Conservation (phyloP, 208 protist genomes). For the Crithidia sp. region DNA sequence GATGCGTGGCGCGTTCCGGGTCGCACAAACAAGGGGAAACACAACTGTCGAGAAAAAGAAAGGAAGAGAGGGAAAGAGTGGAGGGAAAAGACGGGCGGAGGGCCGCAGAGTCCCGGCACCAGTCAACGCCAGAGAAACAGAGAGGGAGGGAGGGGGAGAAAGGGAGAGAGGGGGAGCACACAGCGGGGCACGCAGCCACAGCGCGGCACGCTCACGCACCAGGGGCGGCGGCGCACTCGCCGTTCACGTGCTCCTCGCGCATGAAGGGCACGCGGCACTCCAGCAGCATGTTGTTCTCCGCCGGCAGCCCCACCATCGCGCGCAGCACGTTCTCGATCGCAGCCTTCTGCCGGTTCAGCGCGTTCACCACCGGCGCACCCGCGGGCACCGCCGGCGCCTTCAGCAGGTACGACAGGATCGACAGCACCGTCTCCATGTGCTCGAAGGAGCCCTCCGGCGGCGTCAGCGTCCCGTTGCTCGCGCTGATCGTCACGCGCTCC, state of each 20-base stretch:
- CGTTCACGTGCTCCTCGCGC: conserved; percentile 36
- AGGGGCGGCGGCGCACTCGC: conserved; percentile 10
- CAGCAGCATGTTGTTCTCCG: conserved; percentile 97
- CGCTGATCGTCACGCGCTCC: conserved; percentile 82
- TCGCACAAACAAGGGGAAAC: background rate
- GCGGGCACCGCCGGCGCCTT: conserved; percentile 96
- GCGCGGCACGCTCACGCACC: background rate
- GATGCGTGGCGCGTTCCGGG: background rate
- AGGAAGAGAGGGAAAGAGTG: background rate
- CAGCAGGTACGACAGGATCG: conserved; percentile 96
- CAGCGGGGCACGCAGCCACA: too few relatives aligned
- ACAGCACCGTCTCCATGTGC: conserved; percentile 94
- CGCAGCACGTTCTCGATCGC: conserved; percentile 96
- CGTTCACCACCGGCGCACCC: conserved; percentile 97
- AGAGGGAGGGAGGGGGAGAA: too few relatives aligned
- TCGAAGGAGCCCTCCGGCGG: conserved; percentile 58
- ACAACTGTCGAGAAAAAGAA: background rate
- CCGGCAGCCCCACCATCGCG: conserved; percentile 94
- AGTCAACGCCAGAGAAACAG: too few relatives aligned
- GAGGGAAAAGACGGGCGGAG: conserved; percentile 1
- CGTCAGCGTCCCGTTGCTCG: conserved; percentile 25
- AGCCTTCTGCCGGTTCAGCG: conserved; percentile 96
- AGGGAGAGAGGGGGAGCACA: too few relatives aligned
- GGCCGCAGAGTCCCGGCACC: too few relatives aligned
- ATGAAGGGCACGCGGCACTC: conserved; percentile 90